These are phyloP conservation scores for Chytriomyces hyalinus DNA, from an alignment of 192 early-diverging fungal genomes.

Conservation along the genomic window DNA sequence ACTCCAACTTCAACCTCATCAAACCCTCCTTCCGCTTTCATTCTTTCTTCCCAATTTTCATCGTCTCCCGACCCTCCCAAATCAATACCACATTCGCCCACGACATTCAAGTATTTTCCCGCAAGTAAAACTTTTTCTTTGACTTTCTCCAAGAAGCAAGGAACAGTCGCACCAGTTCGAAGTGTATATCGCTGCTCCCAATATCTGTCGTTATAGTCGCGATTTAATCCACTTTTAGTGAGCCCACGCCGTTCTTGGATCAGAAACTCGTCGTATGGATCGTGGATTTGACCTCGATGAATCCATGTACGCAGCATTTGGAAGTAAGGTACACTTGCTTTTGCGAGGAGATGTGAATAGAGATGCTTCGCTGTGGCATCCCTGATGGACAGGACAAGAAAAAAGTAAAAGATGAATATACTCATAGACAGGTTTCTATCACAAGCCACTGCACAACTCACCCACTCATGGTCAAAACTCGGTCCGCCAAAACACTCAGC, in stretches of 20 bases:
- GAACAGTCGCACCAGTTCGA: conserved; percentile 62
- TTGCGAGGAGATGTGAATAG: conserved; percentile 78
- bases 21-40: not conserved
- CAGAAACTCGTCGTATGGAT: conserved; percentile 92
- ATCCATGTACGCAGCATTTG: conserved; percentile 88
- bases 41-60: not conserved
- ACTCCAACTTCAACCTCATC: conserved; percentile 11
- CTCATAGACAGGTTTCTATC: not conserved
- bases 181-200: conserved; percentile 84
- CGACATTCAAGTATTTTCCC: conserved; percentile 94
- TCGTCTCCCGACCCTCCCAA: conserved; percentile 14
- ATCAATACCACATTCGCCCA: conserved; percentile 78
- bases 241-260: conserved; percentile 66
- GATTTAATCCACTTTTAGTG: conserved; percentile 52
- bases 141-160: conserved; percentile 73
- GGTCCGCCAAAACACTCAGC: conserved; percentile 74
- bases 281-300: conserved; percentile 84
- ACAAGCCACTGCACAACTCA: conserved; percentile 37
- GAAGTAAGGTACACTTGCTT: conserved; percentile 82
- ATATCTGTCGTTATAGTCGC: conserved; percentile 81
- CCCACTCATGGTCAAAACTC: conserved; percentile 73
- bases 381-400: not conserved
- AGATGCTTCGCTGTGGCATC: conserved; percentile 66
- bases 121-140: conserved; percentile 83
- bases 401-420: not conserved